Evolutionary conservation across 768 basidiomycete genomes (phyloP), one percentile per base, ranked within the genome.

Genomic region (Russula sp.): DNA sequence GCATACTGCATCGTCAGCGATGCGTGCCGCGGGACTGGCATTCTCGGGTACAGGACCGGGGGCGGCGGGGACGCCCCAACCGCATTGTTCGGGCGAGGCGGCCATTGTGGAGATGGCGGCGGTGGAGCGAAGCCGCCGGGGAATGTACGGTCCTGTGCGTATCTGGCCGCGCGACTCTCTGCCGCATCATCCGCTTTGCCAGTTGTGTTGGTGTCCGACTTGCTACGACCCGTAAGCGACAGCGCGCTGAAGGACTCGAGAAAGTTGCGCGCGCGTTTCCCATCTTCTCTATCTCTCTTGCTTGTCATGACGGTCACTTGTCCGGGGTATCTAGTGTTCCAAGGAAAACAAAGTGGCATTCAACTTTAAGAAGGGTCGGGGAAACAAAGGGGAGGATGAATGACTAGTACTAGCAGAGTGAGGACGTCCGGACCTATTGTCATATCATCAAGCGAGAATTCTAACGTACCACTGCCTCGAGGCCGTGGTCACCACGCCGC

Each of bases 1-100:
- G 78, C 77, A 35, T 75, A 68, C 52, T 73, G 75, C 74, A 77
- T 76, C 31, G 77, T 78, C 49, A 70, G 68, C 7, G 77, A 77
- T 7, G 67, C 62, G 52, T 68, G 61, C 59, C 68, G 73, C 14
- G 80, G 79, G 40, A 68, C 64, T 9, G 82, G 80, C 67, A 79
- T 76, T 14, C 18, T 40, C 16, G 71, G 48, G 62, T 72, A 70
- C 14, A 65, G 44, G 27, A 70, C 65, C 27, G 75, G 73, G 20
- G 57, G 63, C 0, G 71, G 69, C 51, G 75, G 70, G 56, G 67
- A 65, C n/a, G 11, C 40, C 11, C 63, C 65, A 22, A 71, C 34
- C 6, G 70, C 71, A 40, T 70, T 64, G 35, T 66, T 63, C 55
- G 55, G 56, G 14, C 48, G 62, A 52, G 44, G 37, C 4, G 22